phyloP scores from a whole-genome alignment of 2,329 filamentous ascomycete species.

The Diaporthe eres region DNA sequence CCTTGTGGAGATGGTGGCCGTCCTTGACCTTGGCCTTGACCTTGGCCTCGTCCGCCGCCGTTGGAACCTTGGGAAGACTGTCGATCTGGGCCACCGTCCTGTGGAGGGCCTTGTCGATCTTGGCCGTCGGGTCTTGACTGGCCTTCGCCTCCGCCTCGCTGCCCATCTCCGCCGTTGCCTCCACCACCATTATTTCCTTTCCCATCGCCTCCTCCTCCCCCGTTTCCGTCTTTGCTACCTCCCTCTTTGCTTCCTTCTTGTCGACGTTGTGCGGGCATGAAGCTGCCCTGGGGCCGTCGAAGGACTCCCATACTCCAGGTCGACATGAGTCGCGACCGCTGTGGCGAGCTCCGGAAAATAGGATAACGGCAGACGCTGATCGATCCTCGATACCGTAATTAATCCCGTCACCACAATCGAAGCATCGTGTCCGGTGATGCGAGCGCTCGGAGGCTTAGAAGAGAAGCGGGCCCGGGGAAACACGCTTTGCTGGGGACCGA shows the following conservation, averaged over 20 bases:
- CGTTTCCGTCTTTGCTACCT: not conserved
- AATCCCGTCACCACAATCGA: slow-evolving; percentile 23
- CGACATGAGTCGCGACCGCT: slow-evolving; percentile 13
- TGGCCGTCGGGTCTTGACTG: slow-evolving; percentile 7
- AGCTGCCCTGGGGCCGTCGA: slow-evolving; percentile 18
- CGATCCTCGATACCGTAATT: slow-evolving; percentile 5
- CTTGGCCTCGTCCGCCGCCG: slow-evolving; percentile 3
- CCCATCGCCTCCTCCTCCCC: not conserved
- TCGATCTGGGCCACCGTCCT: not conserved
- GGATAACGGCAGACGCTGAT: not conserved
- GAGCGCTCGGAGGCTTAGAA: slow-evolving; percentile 21
- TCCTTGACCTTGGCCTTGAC: slow-evolving; percentile 2
- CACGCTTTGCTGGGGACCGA: not conserved
- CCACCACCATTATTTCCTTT: not conserved
- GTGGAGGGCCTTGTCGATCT: slow-evolving; percentile 12
- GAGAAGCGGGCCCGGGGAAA: slow-evolving; percentile 13
- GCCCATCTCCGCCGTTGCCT: not conserved
- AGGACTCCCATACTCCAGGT: slow-evolving; percentile 28
- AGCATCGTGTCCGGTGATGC: slow-evolving; percentile 34
- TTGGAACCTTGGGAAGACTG: not conserved
- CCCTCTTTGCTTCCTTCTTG: slow-evolving; percentile 8
- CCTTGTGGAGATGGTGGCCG: not conserved
- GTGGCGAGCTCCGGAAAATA: not conserved
- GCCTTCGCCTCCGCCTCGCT: not conserved
- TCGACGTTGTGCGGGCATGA: slow-evolving; percentile 13